These are phyloP conservation scores for Metschnikowia chrysomelidarum DNA, from an alignment of 805 yeast species.

Conservation along the genomic window DNA sequence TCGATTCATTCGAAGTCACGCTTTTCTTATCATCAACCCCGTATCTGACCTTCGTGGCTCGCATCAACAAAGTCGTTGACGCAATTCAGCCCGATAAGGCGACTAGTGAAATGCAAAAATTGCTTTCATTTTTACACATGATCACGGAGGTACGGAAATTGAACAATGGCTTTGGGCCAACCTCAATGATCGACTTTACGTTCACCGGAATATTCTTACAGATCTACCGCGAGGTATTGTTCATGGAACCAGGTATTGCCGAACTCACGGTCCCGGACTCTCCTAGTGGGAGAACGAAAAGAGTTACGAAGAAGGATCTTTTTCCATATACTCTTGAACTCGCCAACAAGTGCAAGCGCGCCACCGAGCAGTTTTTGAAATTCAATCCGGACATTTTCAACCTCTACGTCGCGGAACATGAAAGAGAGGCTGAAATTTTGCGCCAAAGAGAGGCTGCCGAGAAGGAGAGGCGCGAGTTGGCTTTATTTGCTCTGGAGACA, in stretches of 20 bases:
- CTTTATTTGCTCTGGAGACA: not conserved
- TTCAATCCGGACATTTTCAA: slow-evolving; percentile 32
- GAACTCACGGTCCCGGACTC: slow-evolving; percentile 19
- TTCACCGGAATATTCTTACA: slow-evolving; percentile 59
- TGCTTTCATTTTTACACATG: slow-evolving; percentile 47
- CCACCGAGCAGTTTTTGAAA: slow-evolving; percentile 31
- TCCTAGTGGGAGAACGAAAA: slow-evolving; percentile 33
- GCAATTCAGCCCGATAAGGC: slow-evolving; percentile 27
- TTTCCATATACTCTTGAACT: slow-evolving; percentile 41
- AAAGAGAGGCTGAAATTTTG: slow-evolving; percentile 7
- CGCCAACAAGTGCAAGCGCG: slow-evolving; percentile 27
- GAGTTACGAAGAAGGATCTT: slow-evolving; percentile 41
- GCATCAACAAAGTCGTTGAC: slow-evolving; percentile 31
- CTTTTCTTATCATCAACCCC: slow-evolving; percentile 29
- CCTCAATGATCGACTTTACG: slow-evolving; percentile 72
- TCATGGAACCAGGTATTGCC: not conserved
- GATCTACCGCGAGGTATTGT: slow-evolving; percentile 30
- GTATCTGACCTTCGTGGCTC: slow-evolving; percentile 5
- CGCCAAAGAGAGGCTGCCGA: slow-evolving; percentile 7
- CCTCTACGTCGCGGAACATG: slow-evolving; percentile 13
- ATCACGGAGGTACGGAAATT: slow-evolving; percentile 61
- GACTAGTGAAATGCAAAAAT: slow-evolving; percentile 34
- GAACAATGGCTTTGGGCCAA: slow-evolving; percentile 80
- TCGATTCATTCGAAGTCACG: slow-evolving; percentile 51
- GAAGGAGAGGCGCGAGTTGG: not conserved